Evolutionary conservation across 805 yeast species (phyloP), one percentile per base, ranked within the genome.

Genomic region (Candida mattraensis): DNA sequence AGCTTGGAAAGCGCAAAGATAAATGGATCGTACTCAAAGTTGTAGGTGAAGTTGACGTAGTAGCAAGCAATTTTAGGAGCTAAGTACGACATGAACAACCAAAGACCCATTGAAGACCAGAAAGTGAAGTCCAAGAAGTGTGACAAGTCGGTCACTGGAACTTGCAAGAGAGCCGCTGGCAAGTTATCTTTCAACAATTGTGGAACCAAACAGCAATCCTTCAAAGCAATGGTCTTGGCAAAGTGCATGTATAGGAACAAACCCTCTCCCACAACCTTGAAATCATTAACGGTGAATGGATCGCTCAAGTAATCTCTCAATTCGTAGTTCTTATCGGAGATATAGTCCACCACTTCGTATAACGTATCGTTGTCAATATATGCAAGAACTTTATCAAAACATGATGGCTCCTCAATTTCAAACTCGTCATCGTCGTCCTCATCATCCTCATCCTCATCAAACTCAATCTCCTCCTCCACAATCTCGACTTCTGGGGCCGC

Each of bases 1-100:
- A 70, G 51, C 52, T 74, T 74, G 29, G 69, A 47, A 40, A 75
- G 57, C 12, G 75, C 61, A 50, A 67, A 70, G 35, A 70, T 58
- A 44, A 74, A 71, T 20, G 80, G 80, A 54, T 76, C 82, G 58
- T 66, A 66, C 24, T 60, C 66, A 50, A 74, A 73, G 53, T 74
- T 74, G 48, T 72, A 56, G 51, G 78, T 61, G 54, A 76, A 76
- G 58, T 76, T 76, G 48, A 76, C 48, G 58, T 72, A 76, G 58
- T 71, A 76, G 12, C 79, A 69, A 22, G 60, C 47, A 25, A 63
- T 20, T 40, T 61, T 53, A 24, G 82, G 82, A 19, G 67, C 35
- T 5, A 57, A 41, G 25, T 70, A 52, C 5, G 77, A 58, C 30
- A 60, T 50, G 5, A 65, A 23, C n/a, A 48, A 32, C 80, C 80